phyloP scores from a whole-genome alignment of 1,284 basidiomycete species.

The Cerrena zonata region DNA sequence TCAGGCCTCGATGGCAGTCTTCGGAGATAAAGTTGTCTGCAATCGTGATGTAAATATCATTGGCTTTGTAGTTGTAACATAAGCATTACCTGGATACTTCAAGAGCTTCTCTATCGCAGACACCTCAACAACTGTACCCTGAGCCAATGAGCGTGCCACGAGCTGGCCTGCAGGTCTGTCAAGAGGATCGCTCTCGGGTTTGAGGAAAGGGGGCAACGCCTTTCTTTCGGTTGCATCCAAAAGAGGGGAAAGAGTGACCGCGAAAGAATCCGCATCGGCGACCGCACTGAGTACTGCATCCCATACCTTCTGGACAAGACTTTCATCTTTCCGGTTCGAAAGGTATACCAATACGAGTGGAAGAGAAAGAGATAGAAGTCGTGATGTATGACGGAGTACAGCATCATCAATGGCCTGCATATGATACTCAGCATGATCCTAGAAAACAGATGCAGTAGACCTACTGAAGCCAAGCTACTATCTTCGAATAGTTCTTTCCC shows the following conservation, averaged over 20 bases:
- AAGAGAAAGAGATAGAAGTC: conserved; percentile 38
- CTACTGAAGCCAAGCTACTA: conserved; percentile 34
- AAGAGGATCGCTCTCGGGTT: conserved; percentile 38
- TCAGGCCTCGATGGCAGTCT: conserved; percentile 28
- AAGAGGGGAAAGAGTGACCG: conserved; percentile 28
- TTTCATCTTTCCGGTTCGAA: conserved; percentile 33
- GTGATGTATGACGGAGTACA: conserved; percentile 32
- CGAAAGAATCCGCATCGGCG: conserved; percentile 25
- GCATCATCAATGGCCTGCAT: conserved; percentile 43
- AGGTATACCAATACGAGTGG: conserved; percentile 47
- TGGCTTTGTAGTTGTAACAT: background rate
- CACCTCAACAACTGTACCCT: conserved; percentile 17
- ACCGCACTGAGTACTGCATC: conserved; percentile 35
- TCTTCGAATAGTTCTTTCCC: conserved; percentile 38
- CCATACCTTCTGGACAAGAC: conserved; percentile 36
- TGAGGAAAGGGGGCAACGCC: conserved; percentile 34
- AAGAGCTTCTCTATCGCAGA: conserved; percentile 33
- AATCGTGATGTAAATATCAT: too few species aligned
- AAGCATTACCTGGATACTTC: conserved; percentile 28
- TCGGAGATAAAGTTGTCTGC: conserved; percentile 35
- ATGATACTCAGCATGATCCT: background rate
- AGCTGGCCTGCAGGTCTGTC: conserved; percentile 30
- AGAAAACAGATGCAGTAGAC: conserved; percentile 8
- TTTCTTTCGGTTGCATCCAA: conserved; percentile 35
- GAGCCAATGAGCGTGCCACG: conserved; percentile 24